phyloP scores from a whole-genome alignment of 1,139 yeast genomes.

The Yamadazyma epiphylla region DNA sequence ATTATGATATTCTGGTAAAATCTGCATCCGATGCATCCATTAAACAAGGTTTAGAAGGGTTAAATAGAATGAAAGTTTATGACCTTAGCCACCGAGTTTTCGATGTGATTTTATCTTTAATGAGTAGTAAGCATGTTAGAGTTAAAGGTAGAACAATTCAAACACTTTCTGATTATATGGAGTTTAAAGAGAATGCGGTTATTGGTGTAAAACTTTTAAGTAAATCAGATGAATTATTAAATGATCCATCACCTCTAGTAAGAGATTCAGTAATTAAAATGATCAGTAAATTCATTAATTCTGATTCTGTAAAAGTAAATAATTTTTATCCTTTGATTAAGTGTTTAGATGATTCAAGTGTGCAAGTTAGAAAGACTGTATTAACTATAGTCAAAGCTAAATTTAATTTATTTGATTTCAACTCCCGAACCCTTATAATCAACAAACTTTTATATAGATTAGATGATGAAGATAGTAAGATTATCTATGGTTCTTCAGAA shows the following conservation, averaged over 20 bases:
- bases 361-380: conserved; percentile 62
- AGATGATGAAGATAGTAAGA: conserved; percentile 67
- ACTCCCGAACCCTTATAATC: conserved; percentile 41
- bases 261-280: conserved; percentile 75
- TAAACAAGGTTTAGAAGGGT: no score
- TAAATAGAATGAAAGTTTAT: no score
- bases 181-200: conserved; percentile 50
- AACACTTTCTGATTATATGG: conserved; percentile 42
- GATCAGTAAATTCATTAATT: conserved; percentile 46
- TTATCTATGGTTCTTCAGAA: no score
- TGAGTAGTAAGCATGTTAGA: conserved; percentile 53
- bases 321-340: conserved; percentile 50
- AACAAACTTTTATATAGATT: conserved; percentile 49
- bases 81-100: no score
- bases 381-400: conserved; percentile 50
- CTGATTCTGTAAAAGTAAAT: conserved; percentile 41
- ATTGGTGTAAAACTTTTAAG: conserved; percentile 46
- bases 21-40: no score
- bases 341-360: conserved; percentile 55
- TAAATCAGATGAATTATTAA: conserved; percentile 49
- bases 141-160: conserved; percentile 64
- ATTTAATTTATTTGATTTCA: no score
- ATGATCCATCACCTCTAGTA: conserved; percentile 65
- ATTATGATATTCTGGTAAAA: no score
- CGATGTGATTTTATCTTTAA: conserved; percentile 40